Evolutionary conservation across 345 rosid species (phyloP), one percentile per base, ranked within the genome.

Genomic region (Bruguiera gymnorhiza): DNA sequence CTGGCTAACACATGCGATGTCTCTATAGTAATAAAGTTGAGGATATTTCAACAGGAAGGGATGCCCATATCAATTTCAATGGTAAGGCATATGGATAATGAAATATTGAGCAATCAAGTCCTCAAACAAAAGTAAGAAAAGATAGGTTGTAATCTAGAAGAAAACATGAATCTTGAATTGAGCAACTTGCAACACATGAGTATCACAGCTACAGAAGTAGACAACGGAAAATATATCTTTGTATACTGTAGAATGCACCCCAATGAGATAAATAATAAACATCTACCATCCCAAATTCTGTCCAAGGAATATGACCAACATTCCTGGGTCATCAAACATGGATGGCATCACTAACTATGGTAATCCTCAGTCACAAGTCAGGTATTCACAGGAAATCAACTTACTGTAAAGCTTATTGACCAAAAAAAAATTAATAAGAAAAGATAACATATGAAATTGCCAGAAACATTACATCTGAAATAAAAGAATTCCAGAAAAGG

Each of bases 331-430:
- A 48, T 50, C 11, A 21, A 58, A 56, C 1, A 24, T 15, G 54
- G 75, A 68, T 72, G 75, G 82, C 60, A n/a, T 32, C 27, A 29
- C 6, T 9, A 51, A 34, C 51, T 73, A 39, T 73, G 1, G 81
- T 76, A 79, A 82, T 36, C 78, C 78, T 82, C 78, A 68, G 82
- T 81, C 77, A 77, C 75, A 32, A 79, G 69, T 65, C 18, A 70
- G 72, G 64, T 48, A 75, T 19, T 48, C 2, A 20, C 15, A 11
- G 6, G 31, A 23, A 62, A 69, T 75, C 79, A 74, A 73, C 76
- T 65, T 62, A 71, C 75, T 72, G 80, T 76, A 80, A 78, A 76
- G 80, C 82, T 78, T 78, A 74, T 79, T 65, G 6, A 20, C 30
- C 29, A 26, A 26, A 18, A 55, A 36, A 62, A 20, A 21, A n/a